Evolutionary conservation across 2,329 filamentous ascomycete species (phyloP), one percentile per base, ranked within the genome.

Genomic region (Trichoderma atroviride): DNA sequence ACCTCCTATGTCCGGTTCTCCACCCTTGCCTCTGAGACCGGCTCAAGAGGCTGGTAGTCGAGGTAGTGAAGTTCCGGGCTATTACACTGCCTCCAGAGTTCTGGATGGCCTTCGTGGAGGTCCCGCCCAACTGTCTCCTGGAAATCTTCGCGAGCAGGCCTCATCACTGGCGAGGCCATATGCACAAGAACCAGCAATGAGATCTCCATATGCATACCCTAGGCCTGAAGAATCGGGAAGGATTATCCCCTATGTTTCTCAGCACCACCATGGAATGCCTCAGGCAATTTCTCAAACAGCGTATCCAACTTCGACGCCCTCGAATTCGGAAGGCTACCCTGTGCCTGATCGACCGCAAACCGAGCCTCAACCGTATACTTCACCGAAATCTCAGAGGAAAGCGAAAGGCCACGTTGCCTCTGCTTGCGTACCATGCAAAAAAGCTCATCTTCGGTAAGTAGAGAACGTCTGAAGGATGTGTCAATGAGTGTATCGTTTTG

Each of bases 371-470:
- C 78, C 83, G 3, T 85, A 84, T 71, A 80, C 82, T 13, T 88
- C 88, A 50, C 86, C 88, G 2, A 90, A 88, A 74, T 83, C 87
- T 7, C 87, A 89, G 71, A 84, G 89, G 73, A 91, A 91, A 78
- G 89, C 90, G 6, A 93, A 93, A 77, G 91, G 91, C 16, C 92
- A 96, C 81, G 92, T 95, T 65, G 91, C 92, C 62, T 94, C 92
- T 43, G 92, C 92, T 31, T 96, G 92, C 78, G 90, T 95, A 73
- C 93, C 93, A 70, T 96, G 92, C 82, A 95, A 95, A 78, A 89
- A 89, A 79, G 92, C 92, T 47, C 92, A 96, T 86, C 85, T 96
- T 72, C 85, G 88, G 87, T 89, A 81, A 77, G 83, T 74, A 31
- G 5, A 11, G 4, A 27, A 13, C 13, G 27, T 9, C 50, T 66